Percentiles rank a stretch among this genome's conserved stretches.
Evolutionary conservation across 164 flowering plant species (phyloP).

Genomic region (Kalanchoe fedtschenkoi): DNA sequence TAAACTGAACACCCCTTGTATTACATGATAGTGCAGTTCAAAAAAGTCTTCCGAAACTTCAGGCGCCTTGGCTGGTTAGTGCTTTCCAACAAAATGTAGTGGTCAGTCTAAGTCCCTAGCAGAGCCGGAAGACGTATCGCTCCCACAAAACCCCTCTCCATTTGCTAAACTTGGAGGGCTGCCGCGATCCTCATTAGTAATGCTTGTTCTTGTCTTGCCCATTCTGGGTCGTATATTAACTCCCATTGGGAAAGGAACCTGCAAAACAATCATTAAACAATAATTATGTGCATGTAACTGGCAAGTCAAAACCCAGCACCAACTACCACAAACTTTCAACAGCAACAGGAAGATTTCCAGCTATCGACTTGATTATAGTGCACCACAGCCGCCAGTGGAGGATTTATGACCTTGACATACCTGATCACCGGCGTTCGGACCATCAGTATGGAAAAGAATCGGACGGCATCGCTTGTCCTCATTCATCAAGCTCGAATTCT

Average conservation of each 20-base stretch:
- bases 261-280: neutral
- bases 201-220: neutral
- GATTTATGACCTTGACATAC: constrained; percentile 17
- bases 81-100: neutral
- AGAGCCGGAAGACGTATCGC: constrained; percentile 7
- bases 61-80: neutral
- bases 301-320: neutral
- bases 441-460: constrained; percentile 74
- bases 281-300: too few species aligned
- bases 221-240: constrained; percentile 6
- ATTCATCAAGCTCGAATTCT: constrained; percentile 90
- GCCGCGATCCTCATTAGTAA: neutral
- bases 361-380: neutral
- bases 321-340: neutral
- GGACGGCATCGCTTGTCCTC: constrained; percentile 94
- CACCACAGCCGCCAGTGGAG: neutral
- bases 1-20: neutral
- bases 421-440: constrained; percentile 91
- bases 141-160: constrained; percentile 6
- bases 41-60: neutral
- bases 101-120: constrained; percentile 6
- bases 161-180: constrained; percentile 5
- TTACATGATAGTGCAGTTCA: neutral
- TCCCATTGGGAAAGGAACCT: constrained; percentile 11
- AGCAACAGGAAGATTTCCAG: neutral